These are phyloP conservation scores for Taphrina pruni DNA, from an alignment of 1,139 yeast species.

Conservation along the genomic window DNA sequence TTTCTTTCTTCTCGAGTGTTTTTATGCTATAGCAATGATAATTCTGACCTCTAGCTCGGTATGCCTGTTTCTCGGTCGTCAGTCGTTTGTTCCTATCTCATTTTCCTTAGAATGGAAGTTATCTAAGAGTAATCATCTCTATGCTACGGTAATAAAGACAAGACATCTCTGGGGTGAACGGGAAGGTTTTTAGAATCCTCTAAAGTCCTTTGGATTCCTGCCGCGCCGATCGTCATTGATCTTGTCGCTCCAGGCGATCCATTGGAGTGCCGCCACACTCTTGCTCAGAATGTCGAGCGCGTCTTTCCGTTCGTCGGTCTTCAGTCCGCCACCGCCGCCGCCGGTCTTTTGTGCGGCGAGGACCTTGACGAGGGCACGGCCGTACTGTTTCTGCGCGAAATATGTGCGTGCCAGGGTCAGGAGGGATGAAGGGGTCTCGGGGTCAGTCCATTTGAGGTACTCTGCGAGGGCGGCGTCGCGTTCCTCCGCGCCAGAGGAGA, in stretches of 20 bases:
- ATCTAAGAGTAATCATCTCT: too few relatives aligned
- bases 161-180: too few relatives aligned
- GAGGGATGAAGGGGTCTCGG: conserved; percentile 28
- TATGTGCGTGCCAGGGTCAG: conserved; percentile 24
- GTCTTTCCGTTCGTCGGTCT: conserved; percentile 30
- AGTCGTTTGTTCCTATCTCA: too few relatives aligned
- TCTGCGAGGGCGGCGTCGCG: conserved; percentile 14
- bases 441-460: conserved; percentile 30
- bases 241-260: conserved; percentile 33
- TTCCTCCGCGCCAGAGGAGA: conserved; percentile 5
- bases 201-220: conserved; percentile 24
- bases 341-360: conserved; percentile 10
- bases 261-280: conserved; percentile 12
- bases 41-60: conserved; percentile 1
- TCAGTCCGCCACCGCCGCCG: conserved; percentile 14
- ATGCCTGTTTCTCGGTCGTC: too few relatives aligned
- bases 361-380: conserved; percentile 40
- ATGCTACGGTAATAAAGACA: not conserved
- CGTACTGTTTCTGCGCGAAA: conserved; percentile 30
- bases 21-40: conserved; percentile 28
- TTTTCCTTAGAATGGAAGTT: too few relatives aligned
- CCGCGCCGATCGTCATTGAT: conserved; percentile 19
- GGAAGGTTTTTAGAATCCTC: conserved; percentile 39
- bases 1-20: not conserved
- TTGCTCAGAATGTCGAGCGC: conserved; percentile 11